Conservation (phyloP, 192 early-diverging fungal species). For the Coemansia furcata region DNA sequence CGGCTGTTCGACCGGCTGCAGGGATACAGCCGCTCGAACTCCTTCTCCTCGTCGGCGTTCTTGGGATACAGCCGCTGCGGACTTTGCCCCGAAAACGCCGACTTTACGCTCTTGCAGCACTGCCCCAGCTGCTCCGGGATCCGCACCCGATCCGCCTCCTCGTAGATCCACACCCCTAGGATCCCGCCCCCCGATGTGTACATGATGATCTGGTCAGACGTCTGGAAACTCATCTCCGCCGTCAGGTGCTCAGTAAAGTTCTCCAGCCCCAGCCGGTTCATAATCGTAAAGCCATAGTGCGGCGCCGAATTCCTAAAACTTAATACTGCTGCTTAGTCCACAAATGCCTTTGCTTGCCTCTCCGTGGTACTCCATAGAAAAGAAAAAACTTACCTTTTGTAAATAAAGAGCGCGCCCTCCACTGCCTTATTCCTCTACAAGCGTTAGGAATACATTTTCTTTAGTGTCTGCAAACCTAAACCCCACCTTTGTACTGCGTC, state of each 20-base stretch:
- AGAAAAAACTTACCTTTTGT: constrained; percentile 57
- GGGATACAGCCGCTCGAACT: constrained; percentile 44
- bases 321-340: not conserved
- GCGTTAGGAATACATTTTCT: not conserved
- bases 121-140: constrained; percentile 42
- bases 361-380: not conserved
- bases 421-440: constrained; percentile 81
- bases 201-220: constrained; percentile 84
- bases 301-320: constrained; percentile 45
- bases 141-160: constrained; percentile 36
- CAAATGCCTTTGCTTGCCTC: not conserved
- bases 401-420: constrained; percentile 90
- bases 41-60: constrained; percentile 35
- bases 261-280: constrained; percentile 84
- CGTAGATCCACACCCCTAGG: constrained; percentile 51
- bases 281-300: constrained; percentile 76
- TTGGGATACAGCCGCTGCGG: constrained; percentile 40
- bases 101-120: constrained; percentile 36
- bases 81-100: constrained; percentile 22
- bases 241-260: constrained; percentile 71
- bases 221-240: constrained; percentile 72
- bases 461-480: not conserved
- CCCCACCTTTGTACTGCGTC: too few species aligned
- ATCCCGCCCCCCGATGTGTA: constrained; percentile 56
- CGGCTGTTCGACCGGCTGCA: constrained; percentile 51